phyloP scores from a whole-genome alignment of 768 basidiomycete genomes.

The Calvatia gigantea region DNA sequence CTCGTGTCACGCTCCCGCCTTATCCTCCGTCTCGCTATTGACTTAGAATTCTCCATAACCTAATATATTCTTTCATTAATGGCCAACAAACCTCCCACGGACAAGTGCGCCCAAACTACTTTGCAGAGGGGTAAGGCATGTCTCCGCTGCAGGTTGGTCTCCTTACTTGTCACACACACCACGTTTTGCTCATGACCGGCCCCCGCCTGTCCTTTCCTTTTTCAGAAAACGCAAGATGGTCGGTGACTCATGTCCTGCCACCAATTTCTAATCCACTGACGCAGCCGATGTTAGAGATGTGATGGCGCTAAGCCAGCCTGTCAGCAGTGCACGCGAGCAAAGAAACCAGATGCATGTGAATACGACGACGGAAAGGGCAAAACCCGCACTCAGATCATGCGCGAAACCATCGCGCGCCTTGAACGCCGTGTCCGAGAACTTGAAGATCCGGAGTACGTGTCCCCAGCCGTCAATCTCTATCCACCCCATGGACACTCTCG shows the following conservation, averaged over 20 bases:
- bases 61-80: slow-evolving; percentile 23
- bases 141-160: slow-evolving; percentile 61
- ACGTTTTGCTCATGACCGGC: slow-evolving; percentile 8
- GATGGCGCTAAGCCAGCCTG: slow-evolving; percentile 76
- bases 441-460: slow-evolving; percentile 69
- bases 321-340: slow-evolving; percentile 74
- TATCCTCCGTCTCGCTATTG: slow-evolving; percentile 9
- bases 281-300: slow-evolving; percentile 53
- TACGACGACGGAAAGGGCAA: slow-evolving; percentile 86
- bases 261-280: slow-evolving; percentile 10
- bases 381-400: slow-evolving; percentile 74
- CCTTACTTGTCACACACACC: slow-evolving; percentile 8
- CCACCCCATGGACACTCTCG: slow-evolving; percentile 57
- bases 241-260: slow-evolving; percentile 7
- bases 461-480: slow-evolving; percentile 66
- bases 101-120: slow-evolving; percentile 35
- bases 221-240: slow-evolving; percentile 72
- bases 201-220: slow-evolving; percentile 12
- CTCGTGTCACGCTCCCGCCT: slow-evolving; percentile 6
- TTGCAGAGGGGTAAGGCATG: slow-evolving; percentile 71
- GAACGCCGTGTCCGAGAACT: slow-evolving; percentile 72
- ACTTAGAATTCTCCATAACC: slow-evolving; percentile 8
- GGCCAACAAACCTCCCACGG: slow-evolving; percentile 44
- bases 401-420: slow-evolving; percentile 71
- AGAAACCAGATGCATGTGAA: slow-evolving; percentile 71